Conservation (phyloP, 1,139 yeast species). For the Hansenula sp. region DNA sequence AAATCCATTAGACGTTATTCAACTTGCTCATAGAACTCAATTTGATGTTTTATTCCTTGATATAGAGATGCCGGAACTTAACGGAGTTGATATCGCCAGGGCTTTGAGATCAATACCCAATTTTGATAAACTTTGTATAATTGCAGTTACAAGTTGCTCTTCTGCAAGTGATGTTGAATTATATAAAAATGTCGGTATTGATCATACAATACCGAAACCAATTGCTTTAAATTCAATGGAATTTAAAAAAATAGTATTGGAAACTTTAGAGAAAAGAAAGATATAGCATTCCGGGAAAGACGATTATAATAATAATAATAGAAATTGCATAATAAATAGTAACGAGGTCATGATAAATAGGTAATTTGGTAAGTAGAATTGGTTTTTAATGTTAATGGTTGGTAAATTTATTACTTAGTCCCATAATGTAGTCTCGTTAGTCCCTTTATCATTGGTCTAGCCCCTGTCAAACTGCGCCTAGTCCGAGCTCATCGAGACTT, state of each 20-base stretch:
- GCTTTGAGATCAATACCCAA: background rate
- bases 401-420: too few relatives aligned
- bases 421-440: too few relatives aligned
- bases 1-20: conserved; percentile 1
- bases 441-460: too few relatives aligned
- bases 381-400: too few relatives aligned
- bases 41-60: conserved; percentile 3
- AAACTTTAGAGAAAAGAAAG: background rate
- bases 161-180: background rate
- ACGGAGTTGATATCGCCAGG: conserved; percentile 1
- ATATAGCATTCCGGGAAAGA: background rate
- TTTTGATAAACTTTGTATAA: background rate
- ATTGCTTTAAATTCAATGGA: background rate
- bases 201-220: conserved; percentile 4
- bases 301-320: background rate
- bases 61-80: conserved; percentile 6
- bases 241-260: background rate
- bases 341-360: too few relatives aligned
- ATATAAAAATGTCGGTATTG: conserved; percentile 1
- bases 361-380: too few relatives aligned
- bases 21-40: background rate
- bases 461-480: too few relatives aligned
- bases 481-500: too few relatives aligned
- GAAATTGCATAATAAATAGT: too few relatives aligned
- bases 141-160: conserved; percentile 4